Base-by-base conservation (phyloP, 2,329 filamentous ascomycete species). In the Magnaporthiopsis poae region DNA sequence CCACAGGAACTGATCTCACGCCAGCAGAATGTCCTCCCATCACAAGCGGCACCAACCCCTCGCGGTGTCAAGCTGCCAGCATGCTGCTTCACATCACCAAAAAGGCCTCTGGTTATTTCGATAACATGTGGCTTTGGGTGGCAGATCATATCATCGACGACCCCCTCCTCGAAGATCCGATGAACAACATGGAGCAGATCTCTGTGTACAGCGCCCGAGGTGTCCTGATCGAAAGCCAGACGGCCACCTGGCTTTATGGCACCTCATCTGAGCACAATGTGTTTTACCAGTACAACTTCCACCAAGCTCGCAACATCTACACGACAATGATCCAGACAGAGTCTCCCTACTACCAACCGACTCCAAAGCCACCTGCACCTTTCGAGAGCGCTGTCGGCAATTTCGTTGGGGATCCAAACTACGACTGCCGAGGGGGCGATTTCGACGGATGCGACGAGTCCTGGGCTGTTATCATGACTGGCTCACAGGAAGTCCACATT, bases 241-340 rank as follows among this genome's bases (percentile, higher is more conserved):
- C 70, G 0, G 69, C 75, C 0, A 71, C 73, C 1, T 79, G 68
- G 68, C 63, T 79, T 2, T 79, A 77, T 66, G 82, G 81, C 21
- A 82, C 80, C 1, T 76, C 78, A 0, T 80, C 80, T 0, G 83
- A 85, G 72, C 83, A 85, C 75, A 76, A 74, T 5, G 76, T 80
- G 13, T 72, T 83, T 52, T 83, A 82, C 69, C 80, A 86, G 71
- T 85, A 85, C 75, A 77, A 83, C 66, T 74, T 84, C 71, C 71
- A 75, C 65, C 75, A 76, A 13, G 81, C 83, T 0, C 75, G 77
- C 66, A 80, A 82, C 71, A 72, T 84, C 70, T 83, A 80, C 70
- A 84, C 88, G 78, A 83, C 81, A 21, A 76, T 87, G 64, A 85
- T 90, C 67, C 88, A 91, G 73, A 86, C 85, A 0, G 89, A 91